Evolutionary conservation across 257 asterid species (phyloP).

Genomic region (Marsdenia floribunda): DNA sequence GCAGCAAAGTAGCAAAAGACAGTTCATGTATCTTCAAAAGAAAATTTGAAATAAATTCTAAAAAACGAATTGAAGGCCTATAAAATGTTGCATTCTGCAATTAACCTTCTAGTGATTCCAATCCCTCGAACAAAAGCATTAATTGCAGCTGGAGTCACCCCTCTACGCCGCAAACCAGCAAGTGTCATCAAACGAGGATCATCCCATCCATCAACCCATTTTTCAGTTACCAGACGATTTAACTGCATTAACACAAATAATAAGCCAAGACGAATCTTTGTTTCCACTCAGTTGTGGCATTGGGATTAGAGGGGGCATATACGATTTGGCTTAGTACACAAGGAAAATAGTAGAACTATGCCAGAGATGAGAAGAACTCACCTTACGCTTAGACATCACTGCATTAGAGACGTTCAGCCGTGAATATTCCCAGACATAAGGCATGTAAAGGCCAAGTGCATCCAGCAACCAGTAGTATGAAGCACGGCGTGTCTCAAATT

Average conservation of each 20-base stretch:
- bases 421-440: slow-evolving; percentile 91
- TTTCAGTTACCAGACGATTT: slow-evolving; percentile 83
- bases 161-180: slow-evolving; percentile 91
- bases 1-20: slow-evolving; percentile 1
- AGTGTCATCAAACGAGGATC: slow-evolving; percentile 97
- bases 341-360: not conserved
- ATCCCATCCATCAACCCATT: slow-evolving; percentile 96
- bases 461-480: slow-evolving; percentile 92
- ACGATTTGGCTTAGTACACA: not conserved
- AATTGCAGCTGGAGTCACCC: slow-evolving; percentile 80
- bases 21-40: not conserved
- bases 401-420: slow-evolving; percentile 78
- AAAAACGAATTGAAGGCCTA: not conserved
- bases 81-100: slow-evolving; percentile 8
- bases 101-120: slow-evolving; percentile 92
- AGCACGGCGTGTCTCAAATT: slow-evolving; percentile 93
- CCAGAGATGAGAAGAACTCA: slow-evolving; percentile 17
- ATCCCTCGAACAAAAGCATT: slow-evolving; percentile 86
- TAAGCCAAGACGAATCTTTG: not conserved
- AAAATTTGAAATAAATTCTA: not conserved
- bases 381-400: slow-evolving; percentile 97
- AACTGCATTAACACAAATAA: slow-evolving; percentile 44
- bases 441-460: slow-evolving; percentile 72
- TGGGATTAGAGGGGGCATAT: not conserved
- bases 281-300: not conserved